Percentiles rank a stretch among this genome's conserved stretches.
phyloP scores from a whole-genome alignment of 352 stramenopile species.

The Globisporangium rhizosaccharum region DNA sequence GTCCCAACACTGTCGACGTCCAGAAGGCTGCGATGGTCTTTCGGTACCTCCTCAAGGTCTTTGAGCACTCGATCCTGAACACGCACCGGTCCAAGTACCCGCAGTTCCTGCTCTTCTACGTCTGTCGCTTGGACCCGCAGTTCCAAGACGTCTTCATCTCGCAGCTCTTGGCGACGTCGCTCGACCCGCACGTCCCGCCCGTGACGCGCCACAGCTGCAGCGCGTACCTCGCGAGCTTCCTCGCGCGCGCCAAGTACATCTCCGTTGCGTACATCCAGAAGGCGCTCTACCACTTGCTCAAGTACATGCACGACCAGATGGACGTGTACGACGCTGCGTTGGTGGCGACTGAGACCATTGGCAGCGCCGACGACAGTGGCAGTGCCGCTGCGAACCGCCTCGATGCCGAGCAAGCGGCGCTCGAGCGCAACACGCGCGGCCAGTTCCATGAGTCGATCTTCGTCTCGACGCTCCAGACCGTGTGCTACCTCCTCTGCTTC shows the following conservation, averaged over 20 bases:
- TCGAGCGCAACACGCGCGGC: conserved; percentile 17
- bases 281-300: conserved; percentile 89
- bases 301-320: conserved; percentile 94
- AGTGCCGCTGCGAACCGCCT: background rate
- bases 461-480: conserved; percentile 88
- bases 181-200: conserved; percentile 79
- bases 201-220: conserved; percentile 91
- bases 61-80: conserved; percentile 81
- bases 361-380: background rate
- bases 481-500: conserved; percentile 98
- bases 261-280: conserved; percentile 90
- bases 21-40: conserved; percentile 61
- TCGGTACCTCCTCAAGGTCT: conserved; percentile 77
- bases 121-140: conserved; percentile 68
- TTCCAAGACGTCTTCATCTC: conserved; percentile 85
- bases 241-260: conserved; percentile 93
- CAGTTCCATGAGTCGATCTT: conserved; percentile 70
- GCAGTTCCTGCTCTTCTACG: conserved; percentile 90
- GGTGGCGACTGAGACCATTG: conserved; percentile 9
- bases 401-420: conserved; percentile 18
- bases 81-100: conserved; percentile 92
- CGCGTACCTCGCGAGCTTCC: conserved; percentile 95
- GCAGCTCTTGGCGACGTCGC: conserved; percentile 64
- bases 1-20: conserved; percentile 8
- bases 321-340: conserved; percentile 68